These are phyloP conservation scores for Onygenales sp. DNA, from an alignment of 2,329 filamentous ascomycete species.

Conservation along the genomic window DNA sequence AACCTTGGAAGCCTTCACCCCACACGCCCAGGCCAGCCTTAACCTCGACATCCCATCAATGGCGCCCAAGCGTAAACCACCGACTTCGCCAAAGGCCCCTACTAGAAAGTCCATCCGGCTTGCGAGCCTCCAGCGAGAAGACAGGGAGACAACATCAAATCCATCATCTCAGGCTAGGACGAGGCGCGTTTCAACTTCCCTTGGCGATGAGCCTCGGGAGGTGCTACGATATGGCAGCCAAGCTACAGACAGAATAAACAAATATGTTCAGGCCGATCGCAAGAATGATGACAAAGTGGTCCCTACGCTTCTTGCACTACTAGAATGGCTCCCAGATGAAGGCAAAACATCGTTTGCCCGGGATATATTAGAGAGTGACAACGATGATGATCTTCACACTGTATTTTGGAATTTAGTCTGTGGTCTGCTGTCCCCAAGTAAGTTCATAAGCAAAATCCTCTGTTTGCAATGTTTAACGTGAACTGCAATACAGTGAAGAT, in stretches of 20 bases:
- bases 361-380: slow-evolving; percentile 1
- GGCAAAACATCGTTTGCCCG: not conserved
- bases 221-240: not conserved
- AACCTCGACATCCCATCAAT: no score
- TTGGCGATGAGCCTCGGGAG: not conserved
- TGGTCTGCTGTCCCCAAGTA: not conserved
- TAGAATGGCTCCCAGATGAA: slow-evolving; percentile 1
- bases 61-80: not conserved
- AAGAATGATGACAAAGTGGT: not conserved
- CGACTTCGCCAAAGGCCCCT: not conserved
- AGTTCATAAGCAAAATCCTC: not conserved
- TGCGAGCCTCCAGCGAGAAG: not conserved
- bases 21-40: no score
- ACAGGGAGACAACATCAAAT: not conserved
- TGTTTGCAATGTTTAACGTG: not conserved
- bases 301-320: not conserved
- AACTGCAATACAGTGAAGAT: not conserved
- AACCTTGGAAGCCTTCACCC: no score
- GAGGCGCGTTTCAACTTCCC: not conserved
- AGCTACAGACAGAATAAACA: not conserved
- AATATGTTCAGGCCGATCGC: not conserved
- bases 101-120: not conserved
- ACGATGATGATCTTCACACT: not conserved
- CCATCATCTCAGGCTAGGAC: not conserved
- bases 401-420: slow-evolving; percentile 1